phyloP scores from a whole-genome alignment of 1,284 basidiomycete genomes.

The Leccinum fuscescens region DNA sequence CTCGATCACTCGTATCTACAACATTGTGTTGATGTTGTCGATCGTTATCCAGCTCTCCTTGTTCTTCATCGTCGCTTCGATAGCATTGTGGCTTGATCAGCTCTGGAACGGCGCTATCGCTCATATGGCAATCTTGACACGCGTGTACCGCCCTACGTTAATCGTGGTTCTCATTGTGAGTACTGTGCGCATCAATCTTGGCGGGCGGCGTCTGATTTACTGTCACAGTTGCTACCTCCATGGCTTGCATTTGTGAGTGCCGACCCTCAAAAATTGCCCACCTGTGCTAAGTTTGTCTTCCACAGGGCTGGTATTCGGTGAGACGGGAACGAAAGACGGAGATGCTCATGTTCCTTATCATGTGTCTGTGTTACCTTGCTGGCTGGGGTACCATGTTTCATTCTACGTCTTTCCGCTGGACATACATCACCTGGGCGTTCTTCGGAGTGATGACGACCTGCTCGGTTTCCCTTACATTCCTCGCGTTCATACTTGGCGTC shows the following conservation, averaged over 20 bases:
- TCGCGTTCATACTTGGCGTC: slow-evolving; percentile 47
- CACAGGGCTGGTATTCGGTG: slow-evolving; percentile 71
- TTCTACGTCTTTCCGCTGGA: slow-evolving; percentile 71
- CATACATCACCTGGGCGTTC: slow-evolving; percentile 70
- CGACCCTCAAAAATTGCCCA: not conserved
- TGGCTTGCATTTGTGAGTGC: slow-evolving; percentile 60
- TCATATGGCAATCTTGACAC: slow-evolving; percentile 42
- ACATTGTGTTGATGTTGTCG: slow-evolving; percentile 65
- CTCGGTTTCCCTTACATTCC: slow-evolving; percentile 53
- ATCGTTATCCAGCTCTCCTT: slow-evolving; percentile 71
- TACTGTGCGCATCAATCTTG: slow-evolving; percentile 9
- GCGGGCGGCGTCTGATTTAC: slow-evolving; percentile 8
- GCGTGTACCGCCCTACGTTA: slow-evolving; percentile 54
- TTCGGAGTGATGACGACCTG: slow-evolving; percentile 62
- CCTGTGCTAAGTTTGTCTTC: slow-evolving; percentile 14
- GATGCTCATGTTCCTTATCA: slow-evolving; percentile 61
- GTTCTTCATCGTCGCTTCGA: slow-evolving; percentile 71
- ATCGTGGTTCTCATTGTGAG: slow-evolving; percentile 60
- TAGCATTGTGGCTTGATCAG: slow-evolving; percentile 75
- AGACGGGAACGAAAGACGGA: slow-evolving; percentile 59
- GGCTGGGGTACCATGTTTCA: slow-evolving; percentile 74
- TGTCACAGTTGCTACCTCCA: slow-evolving; percentile 55
- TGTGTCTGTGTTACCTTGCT: slow-evolving; percentile 58
- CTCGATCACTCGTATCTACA: slow-evolving; percentile 71
- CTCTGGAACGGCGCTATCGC: slow-evolving; percentile 64